These are phyloP conservation scores for Hygrophoropsis aurantiaca DNA, from an alignment of 768 basidiomycete genomes.

Conservation along the genomic window DNA sequence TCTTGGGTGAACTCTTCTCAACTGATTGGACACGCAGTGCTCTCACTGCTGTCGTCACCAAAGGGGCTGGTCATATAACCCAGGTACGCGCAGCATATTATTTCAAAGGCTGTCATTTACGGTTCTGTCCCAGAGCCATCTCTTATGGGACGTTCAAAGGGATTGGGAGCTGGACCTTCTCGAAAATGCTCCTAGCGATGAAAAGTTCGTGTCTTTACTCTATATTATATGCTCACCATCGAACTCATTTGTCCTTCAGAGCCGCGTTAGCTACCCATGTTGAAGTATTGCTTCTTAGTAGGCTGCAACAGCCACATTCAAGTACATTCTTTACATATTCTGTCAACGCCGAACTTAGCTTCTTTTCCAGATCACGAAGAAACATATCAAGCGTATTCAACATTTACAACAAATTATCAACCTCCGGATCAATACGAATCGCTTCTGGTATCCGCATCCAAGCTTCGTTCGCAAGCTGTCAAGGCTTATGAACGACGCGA, in stretches of 20 bases:
- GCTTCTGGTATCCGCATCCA: conserved; percentile 75
- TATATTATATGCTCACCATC: not conserved
- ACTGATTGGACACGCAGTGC: conserved; percentile 59
- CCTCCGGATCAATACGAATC: conserved; percentile 76
- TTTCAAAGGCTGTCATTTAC: not conserved
- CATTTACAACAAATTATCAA: conserved; percentile 81
- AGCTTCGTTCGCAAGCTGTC: conserved; percentile 58
- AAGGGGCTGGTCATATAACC: conserved; percentile 61
- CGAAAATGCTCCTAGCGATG: conserved; percentile 42
- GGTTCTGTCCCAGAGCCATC: conserved; percentile 52
- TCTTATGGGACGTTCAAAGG: conserved; percentile 68
- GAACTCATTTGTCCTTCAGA: conserved; percentile 29
- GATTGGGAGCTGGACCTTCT: conserved; percentile 76
- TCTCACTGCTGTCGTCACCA: conserved; percentile 51
- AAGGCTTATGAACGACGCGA: conserved; percentile 68
- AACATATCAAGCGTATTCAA: conserved; percentile 83
- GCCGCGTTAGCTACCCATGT: conserved; percentile 46
- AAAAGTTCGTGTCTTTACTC: conserved; percentile 41
- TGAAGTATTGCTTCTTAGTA: conserved; percentile 58
- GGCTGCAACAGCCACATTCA: conserved; percentile 75
- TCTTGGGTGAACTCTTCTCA: conserved; percentile 59
- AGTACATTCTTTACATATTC: conserved; percentile 40
- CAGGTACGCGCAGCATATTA: conserved; percentile 42
- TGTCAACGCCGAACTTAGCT: not conserved
- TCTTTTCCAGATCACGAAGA: conserved; percentile 69